Evolutionary conservation across 352 stramenopile genomes (phyloP).

Genomic region (Phytophthora citricola): DNA sequence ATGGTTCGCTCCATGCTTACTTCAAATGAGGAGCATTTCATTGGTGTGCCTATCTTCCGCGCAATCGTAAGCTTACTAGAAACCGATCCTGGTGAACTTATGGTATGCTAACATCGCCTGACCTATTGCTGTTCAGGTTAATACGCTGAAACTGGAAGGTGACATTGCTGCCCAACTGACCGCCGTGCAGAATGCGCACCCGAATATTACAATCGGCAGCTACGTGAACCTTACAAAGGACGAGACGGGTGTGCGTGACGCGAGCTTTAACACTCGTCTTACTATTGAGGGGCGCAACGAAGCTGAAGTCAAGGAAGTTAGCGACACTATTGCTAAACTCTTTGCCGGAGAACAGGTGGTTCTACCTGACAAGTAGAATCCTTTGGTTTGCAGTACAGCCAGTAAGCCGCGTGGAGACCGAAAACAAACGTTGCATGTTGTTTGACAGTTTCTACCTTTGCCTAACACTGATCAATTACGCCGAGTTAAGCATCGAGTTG

Average conservation of each 20-base stretch:
- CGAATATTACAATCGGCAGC: slow-evolving; percentile 79
- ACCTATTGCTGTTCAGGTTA: slow-evolving; percentile 48
- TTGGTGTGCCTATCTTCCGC: slow-evolving; percentile 79
- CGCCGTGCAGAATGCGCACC: slow-evolving; percentile 69
- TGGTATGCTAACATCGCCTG: slow-evolving; percentile 11
- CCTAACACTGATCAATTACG: slow-evolving; percentile 40
- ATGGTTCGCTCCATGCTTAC: slow-evolving; percentile 88
- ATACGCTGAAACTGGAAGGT: slow-evolving; percentile 73
- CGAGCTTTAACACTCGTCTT: slow-evolving; percentile 71
- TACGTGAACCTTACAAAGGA: slow-evolving; percentile 84
- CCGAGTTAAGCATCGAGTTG: slow-evolving; percentile 85
- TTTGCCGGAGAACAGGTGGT: slow-evolving; percentile 32
- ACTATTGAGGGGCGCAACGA: slow-evolving; percentile 69
- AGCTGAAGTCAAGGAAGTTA: slow-evolving; percentile 61
- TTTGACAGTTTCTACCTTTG: slow-evolving; percentile 29
- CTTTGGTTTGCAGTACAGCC: background rate
- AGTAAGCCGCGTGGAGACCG: background rate
- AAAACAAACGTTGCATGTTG: slow-evolving; percentile 27
- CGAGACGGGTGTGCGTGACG: slow-evolving; percentile 58
- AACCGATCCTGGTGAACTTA: background rate
- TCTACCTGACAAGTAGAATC: slow-evolving; percentile 24
- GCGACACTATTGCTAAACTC: slow-evolving; percentile 46
- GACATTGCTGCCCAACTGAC: slow-evolving; percentile 70
- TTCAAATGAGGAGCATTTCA: slow-evolving; percentile 79
- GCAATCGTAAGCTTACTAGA: slow-evolving; percentile 57